These are phyloP conservation scores for Calonectria ilicicola DNA, from an alignment of 2,329 filamentous ascomycete genomes.

Conservation along the genomic window DNA sequence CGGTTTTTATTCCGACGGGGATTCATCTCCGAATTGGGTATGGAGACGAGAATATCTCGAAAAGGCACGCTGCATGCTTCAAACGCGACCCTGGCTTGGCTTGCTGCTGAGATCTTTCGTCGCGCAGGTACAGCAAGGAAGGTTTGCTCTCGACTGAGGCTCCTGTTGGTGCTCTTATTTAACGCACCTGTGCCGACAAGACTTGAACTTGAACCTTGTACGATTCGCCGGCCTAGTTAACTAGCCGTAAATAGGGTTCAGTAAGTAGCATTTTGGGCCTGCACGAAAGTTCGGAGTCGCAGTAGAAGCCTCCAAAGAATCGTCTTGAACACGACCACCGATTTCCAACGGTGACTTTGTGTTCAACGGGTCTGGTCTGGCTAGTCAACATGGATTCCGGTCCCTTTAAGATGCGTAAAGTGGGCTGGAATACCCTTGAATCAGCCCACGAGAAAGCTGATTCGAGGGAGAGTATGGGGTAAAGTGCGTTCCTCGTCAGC, in stretches of 20 bases:
- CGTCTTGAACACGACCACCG: neutral
- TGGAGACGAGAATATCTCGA: neutral
- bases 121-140: neutral
- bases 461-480: slow-evolving; percentile 26
- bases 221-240: neutral
- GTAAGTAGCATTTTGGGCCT: neutral
- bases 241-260: slow-evolving; percentile 18
- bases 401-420: neutral
- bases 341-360: neutral
- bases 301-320: neutral
- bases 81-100: neutral
- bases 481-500: slow-evolving; percentile 15
- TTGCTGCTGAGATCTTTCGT: slow-evolving; percentile 2
- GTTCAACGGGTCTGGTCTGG: neutral
- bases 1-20: slow-evolving; percentile 23
- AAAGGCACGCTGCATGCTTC: slow-evolving; percentile 1
- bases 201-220: neutral
- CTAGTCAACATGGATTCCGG: slow-evolving; percentile 3
- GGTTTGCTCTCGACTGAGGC: neutral
- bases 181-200: neutral
- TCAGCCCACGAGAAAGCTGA: slow-evolving; percentile 15
- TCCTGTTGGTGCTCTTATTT: neutral
- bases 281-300: neutral
- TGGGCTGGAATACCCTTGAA: slow-evolving; percentile 2
- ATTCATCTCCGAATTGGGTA: slow-evolving; percentile 17